These are phyloP conservation scores for Malbranchea zuffiana DNA, from an alignment of 2,329 filamentous ascomycete genomes.

Conservation along the genomic window DNA sequence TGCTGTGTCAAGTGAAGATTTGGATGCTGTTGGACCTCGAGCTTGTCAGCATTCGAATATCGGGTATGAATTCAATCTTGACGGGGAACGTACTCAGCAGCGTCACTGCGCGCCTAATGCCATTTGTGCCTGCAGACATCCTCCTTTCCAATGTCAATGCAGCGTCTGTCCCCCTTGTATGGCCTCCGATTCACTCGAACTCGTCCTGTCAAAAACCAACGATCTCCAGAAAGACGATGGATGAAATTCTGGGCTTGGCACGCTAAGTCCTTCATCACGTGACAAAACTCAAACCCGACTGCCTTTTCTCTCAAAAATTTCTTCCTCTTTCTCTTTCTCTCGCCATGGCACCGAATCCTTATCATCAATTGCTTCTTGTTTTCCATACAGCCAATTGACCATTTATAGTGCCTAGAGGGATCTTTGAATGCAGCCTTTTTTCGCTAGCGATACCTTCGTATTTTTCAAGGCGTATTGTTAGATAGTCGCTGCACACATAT, in stretches of 20 bases:
- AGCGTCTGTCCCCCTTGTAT: conserved; percentile 1
- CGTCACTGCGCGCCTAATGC: conserved; percentile 31
- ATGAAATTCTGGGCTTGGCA: conserved; percentile 12
- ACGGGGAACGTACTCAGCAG: conserved; percentile 27
- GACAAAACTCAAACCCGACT: conserved; percentile 20
- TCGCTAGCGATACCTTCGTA: conserved; percentile 92
- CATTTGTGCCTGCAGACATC: conserved; percentile 34
- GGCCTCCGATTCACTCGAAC: too few relatives aligned
- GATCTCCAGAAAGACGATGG: conserved; percentile 2
- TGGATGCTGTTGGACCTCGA: conserved; percentile 20
- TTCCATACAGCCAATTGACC: conserved; percentile 70
- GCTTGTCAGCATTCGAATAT: conserved; percentile 14
- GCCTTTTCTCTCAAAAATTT: conserved; percentile 15
- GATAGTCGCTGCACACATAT: conserved; percentile 86
- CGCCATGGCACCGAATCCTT: conserved; percentile 72
- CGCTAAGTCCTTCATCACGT: conserved; percentile 22
- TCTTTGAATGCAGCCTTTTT: conserved; percentile 65
- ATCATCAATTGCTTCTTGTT: conserved; percentile 72
- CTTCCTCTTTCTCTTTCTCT: conserved; percentile 22
- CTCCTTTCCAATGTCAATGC: conserved; percentile 12
- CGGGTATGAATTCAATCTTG: background rate
- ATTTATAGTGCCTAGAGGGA: conserved; percentile 86
- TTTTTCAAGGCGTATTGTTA: conserved; percentile 75
- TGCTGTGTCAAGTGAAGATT: conserved; percentile 29
- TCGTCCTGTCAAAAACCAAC: background rate